A percentile compares a stretch with the other conserved stretches of the same genome.
Conservation (phyloP, 495 filamentous ascomycete genomes). For the Hypoxylon cercidicola region DNA sequence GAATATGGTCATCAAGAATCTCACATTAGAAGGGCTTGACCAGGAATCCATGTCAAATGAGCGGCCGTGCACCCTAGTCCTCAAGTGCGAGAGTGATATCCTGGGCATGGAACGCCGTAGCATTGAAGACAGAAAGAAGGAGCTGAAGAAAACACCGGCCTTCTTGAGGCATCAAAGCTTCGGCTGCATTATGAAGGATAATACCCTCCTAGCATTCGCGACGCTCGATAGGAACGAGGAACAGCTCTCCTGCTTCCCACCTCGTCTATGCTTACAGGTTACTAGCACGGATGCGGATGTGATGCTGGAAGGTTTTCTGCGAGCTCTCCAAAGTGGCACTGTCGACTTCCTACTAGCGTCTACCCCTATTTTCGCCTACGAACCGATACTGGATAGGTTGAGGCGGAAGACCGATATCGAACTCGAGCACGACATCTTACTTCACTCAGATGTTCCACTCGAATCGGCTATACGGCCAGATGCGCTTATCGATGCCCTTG, state of each 20-base stretch:
- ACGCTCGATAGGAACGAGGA: constrained; percentile 69
- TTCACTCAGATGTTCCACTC: constrained; percentile 23
- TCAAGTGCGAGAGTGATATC: constrained; percentile 59
- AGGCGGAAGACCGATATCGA: constrained; percentile 62
- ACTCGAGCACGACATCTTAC: constrained; percentile 38
- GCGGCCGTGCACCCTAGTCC: constrained; percentile 54
- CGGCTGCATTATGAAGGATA: constrained; percentile 65
- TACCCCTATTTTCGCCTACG: constrained; percentile 75
- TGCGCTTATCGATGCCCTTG: constrained; percentile 13
- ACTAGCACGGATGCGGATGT: constrained; percentile 52
- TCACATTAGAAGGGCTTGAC: constrained; percentile 38
- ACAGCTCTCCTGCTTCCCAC: constrained; percentile 54
- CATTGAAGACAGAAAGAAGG: constrained; percentile 53
- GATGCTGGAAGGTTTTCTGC: constrained; percentile 42
- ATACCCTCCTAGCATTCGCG: constrained; percentile 69
- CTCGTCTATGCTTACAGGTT: constrained; percentile 65
- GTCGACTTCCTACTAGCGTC: constrained; percentile 68
- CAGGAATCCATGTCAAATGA: constrained; percentile 40
- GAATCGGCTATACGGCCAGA: constrained; percentile 24
- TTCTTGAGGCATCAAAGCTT: constrained; percentile 70
- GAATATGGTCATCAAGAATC: constrained; percentile 38
- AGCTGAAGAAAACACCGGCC: constrained; percentile 57
- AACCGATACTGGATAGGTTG: constrained; percentile 72
- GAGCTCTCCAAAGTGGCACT: constrained; percentile 48
- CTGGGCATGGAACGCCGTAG: constrained; percentile 49